Base-by-base conservation (phyloP, 768 basidiomycete genomes). In the Amylocystis lapponica region DNA sequence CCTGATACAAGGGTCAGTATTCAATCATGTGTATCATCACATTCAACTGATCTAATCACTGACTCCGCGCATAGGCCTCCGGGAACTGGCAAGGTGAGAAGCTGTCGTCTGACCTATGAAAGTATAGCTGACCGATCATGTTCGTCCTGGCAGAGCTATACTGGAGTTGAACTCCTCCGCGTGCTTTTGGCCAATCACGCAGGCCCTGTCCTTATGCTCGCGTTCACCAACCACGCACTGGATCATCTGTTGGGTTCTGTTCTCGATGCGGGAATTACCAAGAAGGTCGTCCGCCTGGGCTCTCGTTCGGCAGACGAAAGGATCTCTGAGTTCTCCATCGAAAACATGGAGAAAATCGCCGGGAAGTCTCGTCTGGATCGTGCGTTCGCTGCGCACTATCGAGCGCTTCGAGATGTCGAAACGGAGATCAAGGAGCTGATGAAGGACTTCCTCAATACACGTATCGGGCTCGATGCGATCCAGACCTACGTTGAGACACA, bases 171-270 rank as follows among this genome's bases (percentile, higher is more conserved):
- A 55, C 67, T 89, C 13, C 55, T 89, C 8, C 76, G 82, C 0
- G 75, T 86, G 5, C 64, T 89, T n/a, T 57, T 83, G 4, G 58
- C 64, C 1, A 79, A 59, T 80, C 39, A 61, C 66, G 2, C 83
- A 21, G 4, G 17, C 11, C 30, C 35, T 4, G 22, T 49, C 36
- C 46, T 72, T 3, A 62, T 80, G 52, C 71, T 79, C 21, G 74
- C 85, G 0, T 86, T 80, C 61, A 89, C 86, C 0, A 88, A 89
- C 50, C 87, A 88, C 33, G 86, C 86, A 0, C 68, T 89, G 3
- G 86, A 89, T 45, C 83, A 87, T 49, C 72, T 88, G 64, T 63
- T 89, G 2, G 65, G 64, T 4, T 76, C 77, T 0, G 74, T 87
- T 3, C 68, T 88, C 1, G 82, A 88, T 49, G 75, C 74, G 0